Evolutionary conservation across 2,329 filamentous ascomycete genomes (phyloP).

Genomic region (Ophiognomonia clavigignenti-juglandacearum): DNA sequence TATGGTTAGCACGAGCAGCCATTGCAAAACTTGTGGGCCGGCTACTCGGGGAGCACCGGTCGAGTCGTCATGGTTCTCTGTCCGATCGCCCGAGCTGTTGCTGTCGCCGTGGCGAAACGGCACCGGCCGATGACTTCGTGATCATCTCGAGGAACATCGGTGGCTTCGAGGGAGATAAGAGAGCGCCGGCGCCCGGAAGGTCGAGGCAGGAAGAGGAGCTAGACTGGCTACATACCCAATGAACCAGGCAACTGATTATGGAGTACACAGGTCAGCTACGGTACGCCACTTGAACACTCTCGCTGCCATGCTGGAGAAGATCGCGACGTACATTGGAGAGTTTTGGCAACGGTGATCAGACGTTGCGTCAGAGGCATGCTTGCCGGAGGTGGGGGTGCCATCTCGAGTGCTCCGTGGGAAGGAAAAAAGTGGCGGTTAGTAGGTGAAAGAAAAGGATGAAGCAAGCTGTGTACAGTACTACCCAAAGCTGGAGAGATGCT

Average conservation of each 20-base stretch:
- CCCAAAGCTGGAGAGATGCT: no score
- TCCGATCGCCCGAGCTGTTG: no score
- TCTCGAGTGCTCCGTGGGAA: constrained; percentile 25
- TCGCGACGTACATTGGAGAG: constrained; percentile 74
- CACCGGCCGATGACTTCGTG: no score
- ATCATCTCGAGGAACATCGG: constrained; percentile 13
- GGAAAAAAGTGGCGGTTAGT: no score
- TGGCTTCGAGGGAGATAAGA: constrained; percentile 12
- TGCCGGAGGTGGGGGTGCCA: constrained; percentile 71
- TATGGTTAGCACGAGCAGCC: constrained; percentile 4
- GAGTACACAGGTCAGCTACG: constrained; percentile 29
- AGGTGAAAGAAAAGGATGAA: no score
- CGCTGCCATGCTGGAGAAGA: constrained; percentile 21
- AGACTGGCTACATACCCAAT: constrained; percentile 58
- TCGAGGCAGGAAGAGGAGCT: no score
- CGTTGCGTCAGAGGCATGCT: constrained; percentile 68
- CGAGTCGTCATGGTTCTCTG: no score
- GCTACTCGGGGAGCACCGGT: background rate
- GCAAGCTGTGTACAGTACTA: no score
- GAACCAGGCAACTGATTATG: constrained; percentile 68
- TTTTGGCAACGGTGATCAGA: constrained; percentile 74
- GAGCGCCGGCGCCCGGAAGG: constrained; percentile 12
- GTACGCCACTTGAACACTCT: constrained; percentile 19
- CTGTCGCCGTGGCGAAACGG: no score
- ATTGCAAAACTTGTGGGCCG: no score